These are phyloP conservation scores for Groenewaldozyma tartarivorans DNA, from an alignment of 805 yeast species.

Conservation along the genomic window DNA sequence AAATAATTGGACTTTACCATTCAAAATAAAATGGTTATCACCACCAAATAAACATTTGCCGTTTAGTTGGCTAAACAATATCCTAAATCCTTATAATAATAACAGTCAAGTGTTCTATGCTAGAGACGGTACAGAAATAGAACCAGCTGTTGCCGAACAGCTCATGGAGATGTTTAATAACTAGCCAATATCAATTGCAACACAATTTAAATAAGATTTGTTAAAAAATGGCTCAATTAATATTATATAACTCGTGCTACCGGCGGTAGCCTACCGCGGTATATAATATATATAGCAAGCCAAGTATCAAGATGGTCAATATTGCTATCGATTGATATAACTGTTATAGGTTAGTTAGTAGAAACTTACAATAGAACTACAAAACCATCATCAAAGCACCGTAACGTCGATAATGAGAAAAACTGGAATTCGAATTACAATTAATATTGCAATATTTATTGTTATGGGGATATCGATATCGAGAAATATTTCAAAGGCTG, in stretches of 20 bases:
- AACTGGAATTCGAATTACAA: no score
- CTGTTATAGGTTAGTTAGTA: neutral
- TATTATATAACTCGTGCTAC: no score
- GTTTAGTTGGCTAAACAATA: conserved; percentile 25
- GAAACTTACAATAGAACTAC: neutral
- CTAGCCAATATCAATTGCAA: neutral
- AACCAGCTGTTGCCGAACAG: conserved; percentile 26
- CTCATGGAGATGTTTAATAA: conserved; percentile 23
- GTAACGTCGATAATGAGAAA: no score
- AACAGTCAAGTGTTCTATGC: conserved; percentile 34
- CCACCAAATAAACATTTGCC: conserved; percentile 19
- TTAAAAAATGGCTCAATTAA: neutral
- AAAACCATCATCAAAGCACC: no score
- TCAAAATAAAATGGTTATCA: conserved; percentile 30
- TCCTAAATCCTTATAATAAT: conserved; percentile 29
- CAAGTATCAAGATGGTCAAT: neutral
- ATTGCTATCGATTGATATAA: neutral
- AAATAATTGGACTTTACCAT: conserved; percentile 29
- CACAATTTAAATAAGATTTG: neutral
- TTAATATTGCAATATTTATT: no score
- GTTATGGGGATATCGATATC: no score
- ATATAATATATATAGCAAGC: neutral
- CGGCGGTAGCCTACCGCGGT: neutral
- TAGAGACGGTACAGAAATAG: conserved; percentile 35
- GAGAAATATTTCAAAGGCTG: no score